phyloP scores from a whole-genome alignment of 2,329 filamentous ascomycete species.

The Aspergillus arachidicola region DNA sequence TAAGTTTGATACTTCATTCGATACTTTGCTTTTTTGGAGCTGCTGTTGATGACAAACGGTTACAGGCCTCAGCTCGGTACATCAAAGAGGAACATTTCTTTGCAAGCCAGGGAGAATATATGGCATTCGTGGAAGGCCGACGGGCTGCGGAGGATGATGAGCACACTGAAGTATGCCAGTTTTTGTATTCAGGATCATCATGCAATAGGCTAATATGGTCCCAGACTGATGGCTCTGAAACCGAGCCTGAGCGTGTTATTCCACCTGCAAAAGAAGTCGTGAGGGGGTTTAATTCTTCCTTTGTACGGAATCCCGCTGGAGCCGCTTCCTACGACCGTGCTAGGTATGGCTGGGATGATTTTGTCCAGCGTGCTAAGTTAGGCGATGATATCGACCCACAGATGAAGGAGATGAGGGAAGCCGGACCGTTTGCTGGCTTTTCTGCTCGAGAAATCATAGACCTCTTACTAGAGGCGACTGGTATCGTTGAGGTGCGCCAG shows the following conservation, averaged over 20 bases:
- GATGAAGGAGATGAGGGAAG: conserved; percentile 40
- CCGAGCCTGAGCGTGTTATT: conserved; percentile 30
- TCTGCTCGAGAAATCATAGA: conserved; percentile 27
- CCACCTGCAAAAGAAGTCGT: conserved; percentile 28
- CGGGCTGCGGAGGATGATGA: conserved; percentile 45
- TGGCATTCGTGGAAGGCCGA: conserved; percentile 42
- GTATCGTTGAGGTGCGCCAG: conserved; percentile 21
- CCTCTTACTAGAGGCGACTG: conserved; percentile 34
- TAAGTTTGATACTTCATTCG: conserved; percentile 19
- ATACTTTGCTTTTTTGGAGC: conserved; percentile 1
- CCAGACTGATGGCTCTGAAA: conserved; percentile 35
- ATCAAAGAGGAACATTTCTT: conserved; percentile 42
- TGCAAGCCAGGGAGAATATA: conserved; percentile 44
- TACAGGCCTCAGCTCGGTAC: conserved; percentile 29
- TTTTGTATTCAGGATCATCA: neutral
- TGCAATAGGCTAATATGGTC: conserved; percentile 11
- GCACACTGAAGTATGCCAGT: conserved; percentile 39
- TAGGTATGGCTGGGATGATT: conserved; percentile 43
- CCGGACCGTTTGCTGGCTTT: conserved; percentile 25
- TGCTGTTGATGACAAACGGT: neutral
- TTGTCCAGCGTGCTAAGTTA: conserved; percentile 41
- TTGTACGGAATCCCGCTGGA: conserved; percentile 37
- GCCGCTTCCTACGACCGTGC: conserved; percentile 39
- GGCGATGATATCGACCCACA: conserved; percentile 42
- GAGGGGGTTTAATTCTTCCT: conserved; percentile 40